Evolutionary conservation across 495 filamentous ascomycete genomes (phyloP), one percentile per base, ranked within the genome.

Genomic region (Penicillium ochrochloron): DNA sequence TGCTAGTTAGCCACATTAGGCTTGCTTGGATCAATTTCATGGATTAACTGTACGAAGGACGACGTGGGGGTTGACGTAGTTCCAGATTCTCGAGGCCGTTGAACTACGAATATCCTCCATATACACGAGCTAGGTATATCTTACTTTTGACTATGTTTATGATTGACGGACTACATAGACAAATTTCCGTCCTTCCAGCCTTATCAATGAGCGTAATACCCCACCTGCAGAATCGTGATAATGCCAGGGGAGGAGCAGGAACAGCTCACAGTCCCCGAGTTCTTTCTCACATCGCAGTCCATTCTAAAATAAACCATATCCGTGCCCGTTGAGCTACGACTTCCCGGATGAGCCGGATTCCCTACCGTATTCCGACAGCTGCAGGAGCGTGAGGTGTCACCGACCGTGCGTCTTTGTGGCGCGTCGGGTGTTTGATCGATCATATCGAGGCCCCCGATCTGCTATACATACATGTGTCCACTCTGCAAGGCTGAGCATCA

Each of bases 371-470:
- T 41, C 41, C 39, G 59, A 62, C 54, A 60, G 33, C 17, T 65
- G 69, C 69, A 67, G 58, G 51, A 48, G 19, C 51, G 57, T 63
- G 63, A 63, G 69, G 63, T 62, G 63, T 67, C 69, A 69, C 64
- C 62, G 54, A 59, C 66, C 57, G 63, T 66, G 68, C 58, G 41
- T 62, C n/a, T 39, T 7, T 48, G 35, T 46, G 37, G 25, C 33
- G 37, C 39, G 27, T 57, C 46, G 53, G 57, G 54, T 25, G 50
- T 64, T 52, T 57, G 67, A 70, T 58, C 17, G 41, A 54, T 70
- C 67, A 67, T 66, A 59, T 67, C 29, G 37, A 57, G 42, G 48
- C 17, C 25, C 5, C 25, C 27, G 48, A 52, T 31, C 48, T 52
- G 29, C 44, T 21, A 15, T 19, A 33, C 29, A 35, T n/a, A 41